Conservation (phyloP, 164 flowering plant species). For the Dillenia suffruticosa region DNA sequence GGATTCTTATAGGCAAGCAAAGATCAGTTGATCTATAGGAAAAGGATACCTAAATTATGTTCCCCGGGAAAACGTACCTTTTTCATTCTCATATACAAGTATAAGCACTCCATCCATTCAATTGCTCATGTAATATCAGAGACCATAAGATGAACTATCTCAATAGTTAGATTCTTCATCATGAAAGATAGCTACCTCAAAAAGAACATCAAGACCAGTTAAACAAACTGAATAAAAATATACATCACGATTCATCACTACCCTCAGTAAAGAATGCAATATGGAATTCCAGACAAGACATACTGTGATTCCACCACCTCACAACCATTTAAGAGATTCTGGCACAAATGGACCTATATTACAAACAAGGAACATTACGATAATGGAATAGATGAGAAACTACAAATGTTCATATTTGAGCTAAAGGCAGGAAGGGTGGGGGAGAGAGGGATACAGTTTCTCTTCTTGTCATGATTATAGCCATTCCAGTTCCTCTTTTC, state of each 20-base stretch:
- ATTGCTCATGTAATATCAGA: constrained; percentile 83
- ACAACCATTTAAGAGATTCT: no score
- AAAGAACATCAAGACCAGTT: constrained; percentile 4
- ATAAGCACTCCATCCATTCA: constrained; percentile 97
- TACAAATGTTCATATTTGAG: background rate
- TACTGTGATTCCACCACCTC: no score
- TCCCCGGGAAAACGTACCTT: constrained; percentile 50
- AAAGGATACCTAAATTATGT: constrained; percentile 5
- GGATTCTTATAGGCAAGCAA: constrained; percentile 59
- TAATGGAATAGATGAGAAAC: background rate
- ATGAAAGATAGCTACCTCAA: constrained; percentile 80
- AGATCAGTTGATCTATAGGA: constrained; percentile 11
- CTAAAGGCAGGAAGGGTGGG: background rate
- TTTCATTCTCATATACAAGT: constrained; percentile 83
- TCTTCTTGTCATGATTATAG: constrained; percentile 94
- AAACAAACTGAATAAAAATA: background rate
- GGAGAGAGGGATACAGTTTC: constrained; percentile 56
- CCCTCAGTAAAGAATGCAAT: background rate
- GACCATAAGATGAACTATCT: constrained; percentile 90
- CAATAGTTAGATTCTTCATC: constrained; percentile 92
- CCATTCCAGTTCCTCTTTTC: constrained; percentile 81
- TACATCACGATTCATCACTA: background rate
- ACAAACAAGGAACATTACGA: background rate
- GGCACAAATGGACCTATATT: constrained; percentile 70
- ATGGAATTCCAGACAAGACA: no score